phyloP scores from a whole-genome alignment of 768 basidiomycete species.

The Amanita fuliginea region DNA sequence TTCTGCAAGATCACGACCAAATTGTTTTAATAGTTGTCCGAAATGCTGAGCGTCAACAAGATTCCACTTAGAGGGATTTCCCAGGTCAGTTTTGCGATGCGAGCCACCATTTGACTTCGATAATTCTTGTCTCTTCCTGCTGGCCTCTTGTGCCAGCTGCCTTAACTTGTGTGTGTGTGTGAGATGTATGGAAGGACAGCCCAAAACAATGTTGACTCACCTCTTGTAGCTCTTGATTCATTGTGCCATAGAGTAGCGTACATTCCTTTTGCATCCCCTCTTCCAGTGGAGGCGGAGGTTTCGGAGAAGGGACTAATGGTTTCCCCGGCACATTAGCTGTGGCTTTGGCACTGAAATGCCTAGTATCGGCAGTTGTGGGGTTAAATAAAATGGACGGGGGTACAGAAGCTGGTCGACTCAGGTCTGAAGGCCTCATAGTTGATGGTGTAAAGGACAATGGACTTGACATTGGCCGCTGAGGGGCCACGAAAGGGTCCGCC shows the following conservation, averaged over 20 bases:
- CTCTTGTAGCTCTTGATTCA: conserved; percentile 43
- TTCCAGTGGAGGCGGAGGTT: conserved; percentile 22
- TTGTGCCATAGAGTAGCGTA: conserved; percentile 28
- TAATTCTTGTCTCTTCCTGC: conserved; percentile 22
- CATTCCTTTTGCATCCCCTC: conserved; percentile 67
- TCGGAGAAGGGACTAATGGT: conserved; percentile 6
- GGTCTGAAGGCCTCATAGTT: background rate
- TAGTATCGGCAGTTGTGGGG: background rate
- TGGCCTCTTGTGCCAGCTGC: conserved; percentile 25
- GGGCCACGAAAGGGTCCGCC: background rate
- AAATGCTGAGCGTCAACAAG: conserved; percentile 43
- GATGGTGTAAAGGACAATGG: background rate
- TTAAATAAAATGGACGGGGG: conserved; percentile 8
- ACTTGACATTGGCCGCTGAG: background rate
- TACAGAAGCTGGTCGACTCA: conserved; percentile 4
- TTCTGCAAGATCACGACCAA: conserved; percentile 40
- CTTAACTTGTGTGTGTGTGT: conserved; percentile 32
- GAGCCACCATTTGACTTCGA: conserved; percentile 27
- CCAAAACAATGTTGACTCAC: conserved; percentile 29
- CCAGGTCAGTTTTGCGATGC: conserved; percentile 33
- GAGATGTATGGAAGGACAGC: background rate
- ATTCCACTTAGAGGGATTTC: conserved; percentile 38
- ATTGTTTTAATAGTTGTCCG: conserved; percentile 32
- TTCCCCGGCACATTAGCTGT: conserved; percentile 1
- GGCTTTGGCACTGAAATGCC: background rate